A percentile compares a stretch with the other conserved stretches of the same genome.
phyloP scores from a whole-genome alignment of 768 basidiomycete species.

The Termitomyces titanicus region DNA sequence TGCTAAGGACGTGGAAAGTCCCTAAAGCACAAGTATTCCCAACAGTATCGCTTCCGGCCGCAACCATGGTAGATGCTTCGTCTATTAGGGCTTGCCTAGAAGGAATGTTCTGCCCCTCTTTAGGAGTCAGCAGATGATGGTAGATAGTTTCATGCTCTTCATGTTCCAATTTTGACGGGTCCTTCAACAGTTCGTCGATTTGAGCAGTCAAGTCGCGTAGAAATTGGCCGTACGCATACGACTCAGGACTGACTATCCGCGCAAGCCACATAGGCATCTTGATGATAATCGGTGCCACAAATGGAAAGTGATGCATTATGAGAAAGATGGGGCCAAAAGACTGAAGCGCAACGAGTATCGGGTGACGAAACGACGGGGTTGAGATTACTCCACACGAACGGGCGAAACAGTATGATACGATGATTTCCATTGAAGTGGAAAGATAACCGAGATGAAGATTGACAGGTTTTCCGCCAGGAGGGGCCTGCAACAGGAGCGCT shows the following conservation, averaged over 20 bases:
- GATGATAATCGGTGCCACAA: constrained; percentile 26
- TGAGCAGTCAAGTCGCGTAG: constrained; percentile 30
- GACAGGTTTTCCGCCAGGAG: constrained; percentile 3
- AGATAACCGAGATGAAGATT: constrained; percentile 19
- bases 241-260: constrained; percentile 30
- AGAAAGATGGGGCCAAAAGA: constrained; percentile 33
- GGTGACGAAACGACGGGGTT: constrained; percentile 28
- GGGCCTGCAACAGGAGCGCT: neutral
- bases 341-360: constrained; percentile 30
- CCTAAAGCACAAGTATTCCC: constrained; percentile 36
- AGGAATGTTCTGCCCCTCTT: constrained; percentile 17
- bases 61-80: constrained; percentile 32
- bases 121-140: constrained; percentile 28
- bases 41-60: constrained; percentile 43
- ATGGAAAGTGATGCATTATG: constrained; percentile 34
- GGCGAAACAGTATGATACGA: constrained; percentile 17
- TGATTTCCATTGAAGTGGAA: constrained; percentile 16
- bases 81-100: constrained; percentile 32
- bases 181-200: constrained; percentile 30
- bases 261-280: constrained; percentile 30
- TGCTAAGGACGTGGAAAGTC: constrained; percentile 30
- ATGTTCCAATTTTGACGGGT: constrained; percentile 25
- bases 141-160: constrained; percentile 34
- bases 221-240: constrained; percentile 30
- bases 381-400: constrained; percentile 10